Evolutionary conservation across 352 stramenopile species (phyloP).

Genomic region (Pythium utonaiense): DNA sequence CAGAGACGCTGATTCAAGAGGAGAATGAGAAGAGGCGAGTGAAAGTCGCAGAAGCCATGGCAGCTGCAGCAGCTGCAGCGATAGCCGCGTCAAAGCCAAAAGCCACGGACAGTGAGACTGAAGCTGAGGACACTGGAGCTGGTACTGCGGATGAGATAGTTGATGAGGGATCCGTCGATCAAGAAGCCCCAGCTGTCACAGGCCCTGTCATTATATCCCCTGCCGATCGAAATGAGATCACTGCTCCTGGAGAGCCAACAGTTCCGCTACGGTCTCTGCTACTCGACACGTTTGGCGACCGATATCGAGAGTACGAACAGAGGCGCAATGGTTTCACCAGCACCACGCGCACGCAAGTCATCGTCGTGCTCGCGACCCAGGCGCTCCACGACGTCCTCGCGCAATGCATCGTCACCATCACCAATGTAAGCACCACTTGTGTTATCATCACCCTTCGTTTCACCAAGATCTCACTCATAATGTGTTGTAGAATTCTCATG

Average conservation of each 20-base stretch:
- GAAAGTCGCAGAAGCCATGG: constrained; percentile 16
- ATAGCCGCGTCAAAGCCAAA: neutral
- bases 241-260: constrained; percentile 29
- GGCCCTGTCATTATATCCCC: neutral
- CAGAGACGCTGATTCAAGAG: neutral
- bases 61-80: neutral
- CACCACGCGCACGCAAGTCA: constrained; percentile 30
- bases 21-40: neutral
- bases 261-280: constrained; percentile 31
- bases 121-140: neutral
- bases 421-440: constrained; percentile 35
- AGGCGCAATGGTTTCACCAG: neutral
- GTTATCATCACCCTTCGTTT: constrained; percentile 1
- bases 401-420: constrained; percentile 60
- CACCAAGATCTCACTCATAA: neutral
- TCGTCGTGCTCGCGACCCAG: constrained; percentile 46
- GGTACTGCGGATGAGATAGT: neutral
- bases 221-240: constrained; percentile 33
- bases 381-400: constrained; percentile 41
- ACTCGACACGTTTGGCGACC: constrained; percentile 24
- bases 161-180: neutral
- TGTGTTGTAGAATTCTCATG: constrained; percentile 35
- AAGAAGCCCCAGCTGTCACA: neutral
- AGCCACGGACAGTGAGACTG: neutral
- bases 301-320: constrained; percentile 33